phyloP scores from a whole-genome alignment of 2,329 filamentous ascomycete genomes.

The Aspergillus quadrilineatus region DNA sequence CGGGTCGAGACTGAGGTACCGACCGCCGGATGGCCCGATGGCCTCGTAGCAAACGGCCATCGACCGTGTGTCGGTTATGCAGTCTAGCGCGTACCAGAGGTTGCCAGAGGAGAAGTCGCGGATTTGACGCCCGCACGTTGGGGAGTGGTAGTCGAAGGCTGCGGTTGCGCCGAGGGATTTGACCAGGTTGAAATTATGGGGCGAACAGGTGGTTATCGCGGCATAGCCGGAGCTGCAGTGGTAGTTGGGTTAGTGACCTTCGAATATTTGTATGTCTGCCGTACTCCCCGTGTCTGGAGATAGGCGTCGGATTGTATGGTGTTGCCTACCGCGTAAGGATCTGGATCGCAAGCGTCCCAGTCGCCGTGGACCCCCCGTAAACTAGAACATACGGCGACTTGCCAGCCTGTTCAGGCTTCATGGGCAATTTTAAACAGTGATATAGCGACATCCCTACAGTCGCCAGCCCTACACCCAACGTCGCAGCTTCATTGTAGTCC shows the following conservation, averaged over 20 bases:
- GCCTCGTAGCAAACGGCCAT: conserved; percentile 11
- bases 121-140: conserved; percentile 11
- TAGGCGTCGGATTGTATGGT: too few species aligned
- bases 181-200: conserved; percentile 10
- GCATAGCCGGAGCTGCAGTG: conserved; percentile 5
- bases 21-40: conserved; percentile 12
- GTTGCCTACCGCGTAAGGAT: not conserved
- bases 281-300: not conserved
- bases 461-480: conserved; percentile 51
- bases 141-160: conserved; percentile 16
- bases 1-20: not conserved
- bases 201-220: conserved; percentile 18
- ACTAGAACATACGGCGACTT: conserved; percentile 35
- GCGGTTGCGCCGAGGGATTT: conserved; percentile 11
- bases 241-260: conserved; percentile 32
- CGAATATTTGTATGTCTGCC: not conserved
- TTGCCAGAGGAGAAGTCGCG: conserved; percentile 3
- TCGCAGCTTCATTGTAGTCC: conserved; percentile 52
- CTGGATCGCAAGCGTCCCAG: conserved; percentile 47
- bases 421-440: not conserved
- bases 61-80: not conserved
- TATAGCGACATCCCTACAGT: conserved; percentile 25
- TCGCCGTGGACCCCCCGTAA: conserved; percentile 45
- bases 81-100: conserved; percentile 9
- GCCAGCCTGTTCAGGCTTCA: conserved; percentile 20